phyloP scores from a whole-genome alignment of 129 eudicot species.

The Pulicaria dysenterica region DNA sequence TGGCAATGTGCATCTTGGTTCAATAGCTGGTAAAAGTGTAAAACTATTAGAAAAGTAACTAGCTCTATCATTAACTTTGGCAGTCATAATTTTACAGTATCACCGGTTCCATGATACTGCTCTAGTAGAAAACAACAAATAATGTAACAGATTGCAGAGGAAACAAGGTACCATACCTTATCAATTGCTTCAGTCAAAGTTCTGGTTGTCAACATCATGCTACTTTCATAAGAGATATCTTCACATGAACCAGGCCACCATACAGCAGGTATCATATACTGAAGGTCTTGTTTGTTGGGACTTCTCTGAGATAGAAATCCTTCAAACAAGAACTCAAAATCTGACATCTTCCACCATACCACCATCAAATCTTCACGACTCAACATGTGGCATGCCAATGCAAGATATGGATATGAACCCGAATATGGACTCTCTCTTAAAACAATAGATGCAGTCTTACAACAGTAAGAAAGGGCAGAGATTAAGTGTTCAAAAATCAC shows the following conservation, averaged over 20 bases:
- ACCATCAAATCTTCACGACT: constrained; percentile 87
- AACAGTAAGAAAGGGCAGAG: constrained; percentile 69
- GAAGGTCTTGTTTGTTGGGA: constrained; percentile 94
- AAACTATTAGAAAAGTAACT: background rate
- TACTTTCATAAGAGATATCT: constrained; percentile 79
- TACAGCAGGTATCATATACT: constrained; percentile 81
- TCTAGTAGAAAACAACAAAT: background rate
- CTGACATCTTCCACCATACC: constrained; percentile 85
- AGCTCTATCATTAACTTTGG: background rate
- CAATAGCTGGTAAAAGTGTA: too few species aligned
- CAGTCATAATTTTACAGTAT: background rate
- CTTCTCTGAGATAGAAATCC: constrained; percentile 80
- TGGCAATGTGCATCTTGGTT: background rate
- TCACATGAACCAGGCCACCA: constrained; percentile 99
- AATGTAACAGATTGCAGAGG: background rate
- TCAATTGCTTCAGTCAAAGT: constrained; percentile 77
- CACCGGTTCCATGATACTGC: background rate
- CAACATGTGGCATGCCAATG: constrained; percentile 75
- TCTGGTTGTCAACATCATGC: constrained; percentile 83
- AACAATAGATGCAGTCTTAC: constrained; percentile 70
- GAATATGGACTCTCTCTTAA: constrained; percentile 94
- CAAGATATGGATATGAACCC: constrained; percentile 88
- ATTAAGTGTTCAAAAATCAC: constrained; percentile 59
- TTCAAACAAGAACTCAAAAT: constrained; percentile 83
- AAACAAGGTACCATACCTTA: constrained; percentile 48